A percentile compares a stretch with the other conserved stretches of the same genome.
Conservation (phyloP, 148 eudicot genomes). For the Mesembryanthemum crystallinum region DNA sequence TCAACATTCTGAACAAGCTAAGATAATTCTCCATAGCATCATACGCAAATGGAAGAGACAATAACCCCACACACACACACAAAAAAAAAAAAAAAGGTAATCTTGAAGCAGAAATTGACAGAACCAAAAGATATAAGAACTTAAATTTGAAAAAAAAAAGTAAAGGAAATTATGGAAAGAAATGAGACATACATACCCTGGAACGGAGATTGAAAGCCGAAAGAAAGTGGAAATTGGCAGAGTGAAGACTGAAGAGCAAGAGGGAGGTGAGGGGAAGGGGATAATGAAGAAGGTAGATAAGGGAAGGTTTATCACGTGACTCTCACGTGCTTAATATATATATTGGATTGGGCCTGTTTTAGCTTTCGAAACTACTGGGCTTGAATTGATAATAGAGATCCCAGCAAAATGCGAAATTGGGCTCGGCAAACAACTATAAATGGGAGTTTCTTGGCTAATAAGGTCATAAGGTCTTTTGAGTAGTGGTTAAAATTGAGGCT, state of each 20-base stretch:
- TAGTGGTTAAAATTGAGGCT: too few species aligned
- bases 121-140: not conserved
- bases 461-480: too few species aligned
- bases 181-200: not conserved
- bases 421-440: too few species aligned
- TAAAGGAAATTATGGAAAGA: not conserved
- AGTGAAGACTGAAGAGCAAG: too few species aligned
- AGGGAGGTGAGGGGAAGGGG: not conserved
- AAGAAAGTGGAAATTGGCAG: not conserved
- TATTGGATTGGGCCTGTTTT: not conserved
- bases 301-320: constrained; percentile 13
- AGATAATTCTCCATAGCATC: not conserved
- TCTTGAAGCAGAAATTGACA: too few species aligned
- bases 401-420: too few species aligned
- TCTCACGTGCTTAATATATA: constrained; percentile 13
- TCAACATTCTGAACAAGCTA: not conserved
- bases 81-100: too few species aligned
- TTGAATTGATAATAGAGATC: too few species aligned
- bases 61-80: not conserved
- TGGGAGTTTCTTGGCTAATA: too few species aligned
- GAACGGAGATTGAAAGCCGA: not conserved
- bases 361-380: not conserved
- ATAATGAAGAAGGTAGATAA: constrained; percentile 16
- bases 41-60: not conserved
- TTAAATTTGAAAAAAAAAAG: not conserved